These are phyloP conservation scores for Pseudocercospora fijiensis DNA, from an alignment of 2,329 filamentous ascomycete genomes.

Conservation along the genomic window DNA sequence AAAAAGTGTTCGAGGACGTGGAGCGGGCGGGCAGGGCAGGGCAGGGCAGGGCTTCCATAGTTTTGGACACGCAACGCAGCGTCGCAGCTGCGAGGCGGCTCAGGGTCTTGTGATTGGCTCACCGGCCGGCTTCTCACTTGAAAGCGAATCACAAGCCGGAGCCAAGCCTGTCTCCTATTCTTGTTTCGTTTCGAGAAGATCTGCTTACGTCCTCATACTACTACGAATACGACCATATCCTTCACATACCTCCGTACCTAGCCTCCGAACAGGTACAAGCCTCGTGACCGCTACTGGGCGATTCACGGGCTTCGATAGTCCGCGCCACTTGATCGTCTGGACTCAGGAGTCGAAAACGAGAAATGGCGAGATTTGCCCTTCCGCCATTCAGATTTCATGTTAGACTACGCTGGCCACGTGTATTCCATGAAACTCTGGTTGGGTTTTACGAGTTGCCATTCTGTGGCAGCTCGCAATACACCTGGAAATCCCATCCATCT, in stretches of 20 bases:
- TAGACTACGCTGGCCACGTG: background rate
- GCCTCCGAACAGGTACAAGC: background rate
- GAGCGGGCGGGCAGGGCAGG: too few relatives aligned
- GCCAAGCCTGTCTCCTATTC: background rate
- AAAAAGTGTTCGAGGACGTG: background rate
- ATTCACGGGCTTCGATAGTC: background rate
- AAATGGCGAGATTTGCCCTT: slow-evolving; percentile 3
- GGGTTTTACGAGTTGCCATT: background rate
- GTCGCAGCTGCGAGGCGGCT: background rate
- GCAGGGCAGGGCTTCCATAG: background rate
- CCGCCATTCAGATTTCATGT: background rate
- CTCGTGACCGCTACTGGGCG: background rate
- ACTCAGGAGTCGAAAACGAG: background rate
- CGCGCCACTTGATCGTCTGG: background rate
- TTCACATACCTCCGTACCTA: background rate
- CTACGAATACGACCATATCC: background rate
- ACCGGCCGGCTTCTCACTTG: background rate
- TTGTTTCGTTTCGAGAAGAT: too few relatives aligned
- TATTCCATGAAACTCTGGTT: background rate
- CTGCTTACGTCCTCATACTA: background rate
- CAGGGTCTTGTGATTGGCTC: background rate
- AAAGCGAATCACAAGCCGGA: background rate
- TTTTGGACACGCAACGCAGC: background rate
- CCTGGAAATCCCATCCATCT: background rate
- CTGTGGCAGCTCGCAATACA: background rate